These are phyloP conservation scores for Aegilops sharonensis DNA, from an alignment of 176 grass and related monocot species.

Conservation along the genomic window DNA sequence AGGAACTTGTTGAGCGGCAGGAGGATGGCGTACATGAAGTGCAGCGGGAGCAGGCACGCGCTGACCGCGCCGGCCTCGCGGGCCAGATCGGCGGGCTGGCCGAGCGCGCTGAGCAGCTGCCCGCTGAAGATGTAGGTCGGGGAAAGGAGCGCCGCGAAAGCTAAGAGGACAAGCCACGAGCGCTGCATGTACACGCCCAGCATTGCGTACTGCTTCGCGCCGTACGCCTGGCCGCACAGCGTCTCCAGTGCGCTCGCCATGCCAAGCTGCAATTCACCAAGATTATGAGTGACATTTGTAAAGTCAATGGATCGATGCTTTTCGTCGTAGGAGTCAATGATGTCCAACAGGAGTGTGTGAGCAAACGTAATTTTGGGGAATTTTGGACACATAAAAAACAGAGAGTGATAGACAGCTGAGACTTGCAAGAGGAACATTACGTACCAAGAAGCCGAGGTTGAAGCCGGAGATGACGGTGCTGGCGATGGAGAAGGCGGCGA, in stretches of 20 bases:
- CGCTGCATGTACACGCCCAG: slow-evolving; percentile 49
- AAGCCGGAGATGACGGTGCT: slow-evolving; percentile 84
- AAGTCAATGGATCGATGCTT: no score
- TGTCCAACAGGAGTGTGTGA: no score
- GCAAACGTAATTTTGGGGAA: no score
- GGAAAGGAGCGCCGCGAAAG: no score
- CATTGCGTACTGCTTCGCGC: slow-evolving; percentile 39
- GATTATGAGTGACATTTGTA: no score
- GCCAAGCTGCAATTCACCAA: slow-evolving; percentile 48
- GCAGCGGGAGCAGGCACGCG: slow-evolving; percentile 22
- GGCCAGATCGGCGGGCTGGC: slow-evolving; percentile 24
- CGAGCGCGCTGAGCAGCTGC: not conserved
- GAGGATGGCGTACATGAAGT: slow-evolving; percentile 23
- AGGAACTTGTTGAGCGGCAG: slow-evolving; percentile 39
- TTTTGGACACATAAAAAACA: no score
- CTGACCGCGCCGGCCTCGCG: not conserved
- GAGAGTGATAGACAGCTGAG: no score
- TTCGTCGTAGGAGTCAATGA: no score
- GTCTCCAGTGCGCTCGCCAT: slow-evolving; percentile 80
- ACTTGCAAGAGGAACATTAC: not conserved
- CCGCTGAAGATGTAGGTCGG: not conserved
- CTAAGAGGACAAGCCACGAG: slow-evolving; percentile 40
- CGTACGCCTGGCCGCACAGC: slow-evolving; percentile 58
- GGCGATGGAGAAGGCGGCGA: slow-evolving; percentile 89
- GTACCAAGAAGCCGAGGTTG: slow-evolving; percentile 15